phyloP scores from a whole-genome alignment of 2,329 filamentous ascomycete species.

The Orbilia javanica region DNA sequence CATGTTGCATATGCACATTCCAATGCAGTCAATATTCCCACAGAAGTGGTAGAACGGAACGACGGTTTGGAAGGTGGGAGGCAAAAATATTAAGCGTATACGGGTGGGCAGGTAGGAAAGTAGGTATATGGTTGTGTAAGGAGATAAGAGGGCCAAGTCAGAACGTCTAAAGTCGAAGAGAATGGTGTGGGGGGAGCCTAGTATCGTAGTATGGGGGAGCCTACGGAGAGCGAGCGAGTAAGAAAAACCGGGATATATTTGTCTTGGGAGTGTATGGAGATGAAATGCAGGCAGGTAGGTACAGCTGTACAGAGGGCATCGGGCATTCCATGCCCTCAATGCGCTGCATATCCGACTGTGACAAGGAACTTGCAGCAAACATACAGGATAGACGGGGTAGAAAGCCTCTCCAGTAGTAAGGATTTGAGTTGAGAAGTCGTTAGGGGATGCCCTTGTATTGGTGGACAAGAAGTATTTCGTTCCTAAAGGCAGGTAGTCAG shows the following conservation, averaged over 20 bases:
- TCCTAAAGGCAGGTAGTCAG: slow-evolving; percentile 52
- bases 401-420: slow-evolving; percentile 47
- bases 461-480: slow-evolving; percentile 31
- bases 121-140: slow-evolving; percentile 12
- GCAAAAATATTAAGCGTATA: neutral
- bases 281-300: slow-evolving; percentile 33
- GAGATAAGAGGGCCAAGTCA: slow-evolving; percentile 22
- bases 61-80: neutral
- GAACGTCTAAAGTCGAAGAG: slow-evolving; percentile 7
- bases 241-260: slow-evolving; percentile 40
- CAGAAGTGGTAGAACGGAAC: slow-evolving; percentile 5
- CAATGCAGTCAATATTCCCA: slow-evolving; percentile 28
- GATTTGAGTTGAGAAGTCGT: slow-evolving; percentile 22
- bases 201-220: too few relatives aligned
- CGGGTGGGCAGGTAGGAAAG: neutral
- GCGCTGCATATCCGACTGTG: slow-evolving; percentile 38
- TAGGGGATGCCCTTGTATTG: slow-evolving; percentile 41
- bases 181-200: slow-evolving; percentile 34
- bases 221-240: slow-evolving; percentile 10
- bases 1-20: slow-evolving; percentile 31
- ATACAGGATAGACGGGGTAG: slow-evolving; percentile 31
- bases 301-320: slow-evolving; percentile 27
- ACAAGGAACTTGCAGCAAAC: slow-evolving; percentile 44
- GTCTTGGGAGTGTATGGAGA: slow-evolving; percentile 31
- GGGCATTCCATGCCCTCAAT: slow-evolving; percentile 11